Conservation (phyloP, 2,329 filamentous ascomycete species). For the Rasamsonia emersonii region DNA sequence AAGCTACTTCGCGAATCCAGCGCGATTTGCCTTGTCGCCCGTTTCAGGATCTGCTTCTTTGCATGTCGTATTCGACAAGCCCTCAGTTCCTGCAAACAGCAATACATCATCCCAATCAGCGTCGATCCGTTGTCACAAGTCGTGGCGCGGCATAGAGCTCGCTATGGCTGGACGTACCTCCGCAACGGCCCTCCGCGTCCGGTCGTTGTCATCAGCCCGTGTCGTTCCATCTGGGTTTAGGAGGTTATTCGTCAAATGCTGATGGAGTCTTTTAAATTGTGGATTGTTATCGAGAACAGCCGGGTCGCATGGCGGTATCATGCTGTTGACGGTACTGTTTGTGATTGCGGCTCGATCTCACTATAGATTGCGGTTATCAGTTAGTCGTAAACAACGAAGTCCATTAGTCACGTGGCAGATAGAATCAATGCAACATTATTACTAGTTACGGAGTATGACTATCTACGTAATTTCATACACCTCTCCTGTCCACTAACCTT, state of each 20-base stretch:
- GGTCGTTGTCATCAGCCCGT: slow-evolving; percentile 20
- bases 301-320: slow-evolving; percentile 36
- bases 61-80: slow-evolving; percentile 22
- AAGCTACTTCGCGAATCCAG: slow-evolving; percentile 24
- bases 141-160: too few relatives aligned
- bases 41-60: slow-evolving; percentile 26
- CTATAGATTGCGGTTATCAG: too few relatives aligned
- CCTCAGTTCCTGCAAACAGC: slow-evolving; percentile 25
- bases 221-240: slow-evolving; percentile 35
- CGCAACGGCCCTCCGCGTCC: slow-evolving; percentile 19
- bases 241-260: slow-evolving; percentile 28
- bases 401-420: too few relatives aligned
- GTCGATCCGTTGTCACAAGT: background rate
- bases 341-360: too few relatives aligned
- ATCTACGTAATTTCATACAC: too few relatives aligned
- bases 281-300: slow-evolving; percentile 32
- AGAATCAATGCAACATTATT: too few relatives aligned
- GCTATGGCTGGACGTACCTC: slow-evolving; percentile 25
- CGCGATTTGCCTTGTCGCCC: slow-evolving; percentile 22
- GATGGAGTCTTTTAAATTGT: slow-evolving; percentile 34
- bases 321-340: slow-evolving; percentile 11
- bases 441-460: too few relatives aligned
- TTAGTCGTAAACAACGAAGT: too few relatives aligned
- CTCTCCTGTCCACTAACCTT: too few relatives aligned
- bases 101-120: background rate